Conservation (phyloP, 495 filamentous ascomycete species). For the Evernia prunastri region DNA sequence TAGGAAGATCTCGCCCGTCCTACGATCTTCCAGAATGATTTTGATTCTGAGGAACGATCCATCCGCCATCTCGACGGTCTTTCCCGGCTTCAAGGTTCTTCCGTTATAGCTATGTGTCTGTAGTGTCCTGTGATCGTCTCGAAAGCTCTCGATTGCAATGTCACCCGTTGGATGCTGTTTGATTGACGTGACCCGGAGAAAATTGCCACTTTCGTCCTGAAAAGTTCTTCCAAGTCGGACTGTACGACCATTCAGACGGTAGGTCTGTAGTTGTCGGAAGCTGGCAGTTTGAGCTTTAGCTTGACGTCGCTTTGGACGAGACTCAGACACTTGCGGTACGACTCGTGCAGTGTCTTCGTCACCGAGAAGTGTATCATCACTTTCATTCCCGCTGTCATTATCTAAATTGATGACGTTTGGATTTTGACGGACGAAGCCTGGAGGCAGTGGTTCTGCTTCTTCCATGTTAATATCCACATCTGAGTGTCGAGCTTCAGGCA, state of each 20-base stretch:
- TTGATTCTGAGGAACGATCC: conserved; percentile 21
- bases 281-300: too few species aligned
- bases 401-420: background rate
- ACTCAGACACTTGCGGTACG: background rate
- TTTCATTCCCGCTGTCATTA: background rate
- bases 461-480: background rate
- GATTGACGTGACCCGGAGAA: background rate
- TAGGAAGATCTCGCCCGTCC: conserved; percentile 3
- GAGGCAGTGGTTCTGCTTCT: background rate
- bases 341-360: background rate
- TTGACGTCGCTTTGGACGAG: background rate
- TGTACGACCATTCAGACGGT: background rate
- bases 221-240: background rate
- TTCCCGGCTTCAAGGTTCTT: conserved; percentile 12
- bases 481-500: background rate
- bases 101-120: background rate
- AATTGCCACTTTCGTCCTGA: background rate
- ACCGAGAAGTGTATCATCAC: conserved; percentile 5
- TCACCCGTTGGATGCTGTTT: background rate
- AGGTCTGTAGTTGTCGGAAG: background rate
- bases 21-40: conserved; percentile 3
- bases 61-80: conserved; percentile 16
- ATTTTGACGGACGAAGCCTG: background rate
- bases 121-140: background rate
- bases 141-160: background rate